Conservation (phyloP, 148 eudicot genomes). For the Hydrangea macrophylla region DNA sequence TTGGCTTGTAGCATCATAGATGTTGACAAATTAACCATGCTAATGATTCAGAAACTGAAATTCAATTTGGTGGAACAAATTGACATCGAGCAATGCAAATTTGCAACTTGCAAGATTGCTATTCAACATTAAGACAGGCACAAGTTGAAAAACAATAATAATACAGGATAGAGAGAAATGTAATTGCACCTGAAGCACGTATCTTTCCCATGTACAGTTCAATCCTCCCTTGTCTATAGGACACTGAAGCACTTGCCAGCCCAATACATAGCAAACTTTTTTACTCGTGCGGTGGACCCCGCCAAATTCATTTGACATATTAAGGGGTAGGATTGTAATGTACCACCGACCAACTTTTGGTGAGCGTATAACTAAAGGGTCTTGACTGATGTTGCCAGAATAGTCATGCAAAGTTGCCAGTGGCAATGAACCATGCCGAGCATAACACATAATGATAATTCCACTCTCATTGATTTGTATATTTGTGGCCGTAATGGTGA, state of each 20-base stretch:
- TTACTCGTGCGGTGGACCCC: conserved; percentile 18
- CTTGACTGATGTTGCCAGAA: conserved; percentile 51
- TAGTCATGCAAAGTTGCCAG: conserved; percentile 51
- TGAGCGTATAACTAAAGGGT: conserved; percentile 52
- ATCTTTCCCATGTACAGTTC: conserved; percentile 63
- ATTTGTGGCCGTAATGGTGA: conserved; percentile 41
- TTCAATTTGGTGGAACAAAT: too few relatives aligned
- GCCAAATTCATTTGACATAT: conserved; percentile 26
- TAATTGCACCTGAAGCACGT: conserved; percentile 68
- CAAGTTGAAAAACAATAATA: background rate
- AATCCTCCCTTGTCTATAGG: conserved; percentile 71
- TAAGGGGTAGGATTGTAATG: conserved; percentile 46
- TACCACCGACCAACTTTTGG: conserved; percentile 89
- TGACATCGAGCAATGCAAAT: too few relatives aligned
- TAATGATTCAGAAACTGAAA: too few relatives aligned
- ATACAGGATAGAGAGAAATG: background rate
- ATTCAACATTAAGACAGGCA: too few relatives aligned
- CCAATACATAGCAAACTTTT: conserved; percentile 62
- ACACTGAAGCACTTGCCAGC: conserved; percentile 61
- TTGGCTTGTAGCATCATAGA: too few relatives aligned
- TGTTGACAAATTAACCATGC: too few relatives aligned
- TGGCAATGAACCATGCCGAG: conserved; percentile 78
- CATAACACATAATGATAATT: conserved; percentile 60
- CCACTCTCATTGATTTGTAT: conserved; percentile 38
- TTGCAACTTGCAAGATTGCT: too few relatives aligned